A percentile compares a stretch with the other conserved stretches of the same genome.
Conservation (phyloP, 2,329 filamentous ascomycete species). For the Pseudogymnoascus sp. region DNA sequence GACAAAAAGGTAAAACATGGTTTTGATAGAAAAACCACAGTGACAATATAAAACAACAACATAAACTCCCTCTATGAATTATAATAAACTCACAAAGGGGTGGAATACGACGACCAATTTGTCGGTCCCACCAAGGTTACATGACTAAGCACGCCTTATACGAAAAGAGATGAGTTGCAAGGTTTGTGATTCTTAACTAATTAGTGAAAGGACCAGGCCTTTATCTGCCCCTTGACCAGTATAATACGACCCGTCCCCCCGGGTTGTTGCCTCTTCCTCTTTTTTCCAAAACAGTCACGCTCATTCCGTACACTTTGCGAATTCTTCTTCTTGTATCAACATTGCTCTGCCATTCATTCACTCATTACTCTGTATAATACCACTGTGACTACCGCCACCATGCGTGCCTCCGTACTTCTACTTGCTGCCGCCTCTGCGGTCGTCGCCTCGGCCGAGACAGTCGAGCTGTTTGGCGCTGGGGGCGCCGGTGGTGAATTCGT, state of each 20-base stretch:
- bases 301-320: background rate
- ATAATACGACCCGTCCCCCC: background rate
- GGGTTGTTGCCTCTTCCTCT: background rate
- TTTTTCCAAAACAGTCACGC: background rate
- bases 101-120: background rate
- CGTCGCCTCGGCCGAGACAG: background rate
- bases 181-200: background rate
- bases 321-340: background rate
- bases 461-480: background rate
- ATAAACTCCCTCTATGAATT: background rate
- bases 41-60: background rate
- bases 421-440: background rate
- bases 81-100: background rate
- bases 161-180: background rate
- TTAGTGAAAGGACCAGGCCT: background rate
- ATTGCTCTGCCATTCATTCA: background rate
- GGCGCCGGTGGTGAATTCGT: background rate
- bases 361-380: background rate
- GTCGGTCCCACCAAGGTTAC: background rate
- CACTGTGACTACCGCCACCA: background rate
- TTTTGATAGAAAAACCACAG: background rate
- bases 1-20: background rate
- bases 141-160: background rate
- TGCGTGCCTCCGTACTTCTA: slow-evolving; percentile 2
- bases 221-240: no score